Percentiles rank a stretch among this genome's conserved stretches.
These are phyloP conservation scores for Aspergillus taichungensis DNA, from an alignment of 495 filamentous ascomycete genomes.

Conservation along the genomic window DNA sequence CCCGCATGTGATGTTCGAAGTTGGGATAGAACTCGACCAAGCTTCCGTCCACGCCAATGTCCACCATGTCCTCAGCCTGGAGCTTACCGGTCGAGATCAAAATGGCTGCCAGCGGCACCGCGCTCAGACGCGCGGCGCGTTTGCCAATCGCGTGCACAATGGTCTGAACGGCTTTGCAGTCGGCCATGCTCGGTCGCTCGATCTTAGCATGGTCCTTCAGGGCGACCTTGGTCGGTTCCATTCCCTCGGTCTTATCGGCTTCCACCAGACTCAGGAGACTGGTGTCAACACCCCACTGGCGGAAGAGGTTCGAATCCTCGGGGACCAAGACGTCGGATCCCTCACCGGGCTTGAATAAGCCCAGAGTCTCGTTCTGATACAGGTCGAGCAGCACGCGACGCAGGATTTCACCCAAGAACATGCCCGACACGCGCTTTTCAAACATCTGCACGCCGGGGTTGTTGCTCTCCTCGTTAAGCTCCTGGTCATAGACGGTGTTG, in stretches of 20 bases:
- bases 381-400: constrained; percentile 64
- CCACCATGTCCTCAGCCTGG: constrained; percentile 54
- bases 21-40: constrained; percentile 88
- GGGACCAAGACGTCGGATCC: constrained; percentile 63
- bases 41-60: constrained; percentile 85
- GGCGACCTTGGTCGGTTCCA: constrained; percentile 59
- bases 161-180: constrained; percentile 72
- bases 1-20: constrained; percentile 71
- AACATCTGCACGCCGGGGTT: constrained; percentile 99
- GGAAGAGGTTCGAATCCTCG: constrained; percentile 56
- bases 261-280: constrained; percentile 74
- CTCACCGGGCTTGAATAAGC: constrained; percentile 62
- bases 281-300: constrained; percentile 85
- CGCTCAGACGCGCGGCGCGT: constrained; percentile 81
- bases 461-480: constrained; percentile 67
- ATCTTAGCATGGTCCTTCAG: constrained; percentile 68
- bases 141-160: constrained; percentile 77
- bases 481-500: constrained; percentile 71
- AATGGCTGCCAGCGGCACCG: constrained; percentile 76
- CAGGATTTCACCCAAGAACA: constrained; percentile 95
- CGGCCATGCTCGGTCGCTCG: constrained; percentile 58
- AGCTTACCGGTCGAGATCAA: constrained; percentile 67
- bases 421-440: constrained; percentile 95
- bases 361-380: constrained; percentile 48
- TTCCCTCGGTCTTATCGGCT: constrained; percentile 57